A percentile compares a stretch with the other conserved stretches of the same genome.
phyloP scores from a whole-genome alignment of 192 early-diverging fungal genomes.

The Chytriomyces confervae region DNA sequence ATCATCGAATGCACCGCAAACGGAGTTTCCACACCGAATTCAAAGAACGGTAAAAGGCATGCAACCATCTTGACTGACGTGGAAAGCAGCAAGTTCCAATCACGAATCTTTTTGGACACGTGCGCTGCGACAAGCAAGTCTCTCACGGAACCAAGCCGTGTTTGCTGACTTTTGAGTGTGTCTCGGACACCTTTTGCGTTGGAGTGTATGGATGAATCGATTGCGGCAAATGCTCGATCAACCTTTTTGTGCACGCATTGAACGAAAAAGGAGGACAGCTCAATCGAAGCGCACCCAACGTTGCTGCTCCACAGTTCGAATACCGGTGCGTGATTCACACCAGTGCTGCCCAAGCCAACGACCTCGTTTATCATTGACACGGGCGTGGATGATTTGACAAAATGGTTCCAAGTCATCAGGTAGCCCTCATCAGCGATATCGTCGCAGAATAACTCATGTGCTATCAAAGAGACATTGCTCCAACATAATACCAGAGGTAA shows the following conservation, averaged over 20 bases:
- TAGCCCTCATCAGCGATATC: slow-evolving; percentile 41
- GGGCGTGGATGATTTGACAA: slow-evolving; percentile 14
- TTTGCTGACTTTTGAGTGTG: slow-evolving; percentile 27
- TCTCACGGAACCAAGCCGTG: slow-evolving; percentile 24
- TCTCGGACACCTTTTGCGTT: slow-evolving; percentile 37
- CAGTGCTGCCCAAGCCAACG: neutral
- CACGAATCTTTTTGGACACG: slow-evolving; percentile 32
- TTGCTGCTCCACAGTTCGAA: slow-evolving; percentile 15
- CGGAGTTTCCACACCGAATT: slow-evolving; percentile 27
- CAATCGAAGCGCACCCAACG: slow-evolving; percentile 28
- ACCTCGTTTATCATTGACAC: neutral
- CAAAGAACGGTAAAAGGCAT: slow-evolving; percentile 35
- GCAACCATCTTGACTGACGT: slow-evolving; percentile 31
- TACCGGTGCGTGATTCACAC: slow-evolving; percentile 18
- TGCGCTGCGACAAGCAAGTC: slow-evolving; percentile 43
- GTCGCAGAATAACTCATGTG: slow-evolving; percentile 37
- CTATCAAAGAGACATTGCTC: slow-evolving; percentile 34
- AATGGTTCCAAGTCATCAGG: slow-evolving; percentile 31
- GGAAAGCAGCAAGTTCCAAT: slow-evolving; percentile 31
- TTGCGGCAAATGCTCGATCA: slow-evolving; percentile 31
- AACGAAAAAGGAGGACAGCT: slow-evolving; percentile 34
- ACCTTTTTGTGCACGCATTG: slow-evolving; percentile 35
- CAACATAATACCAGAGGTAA: slow-evolving; percentile 49
- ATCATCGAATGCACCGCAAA: slow-evolving; percentile 37
- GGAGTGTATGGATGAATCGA: slow-evolving; percentile 35